Base-by-base conservation (phyloP, 2,329 filamentous ascomycete genomes). In the Ophiocordyceps camponoti-floridani region DNA sequence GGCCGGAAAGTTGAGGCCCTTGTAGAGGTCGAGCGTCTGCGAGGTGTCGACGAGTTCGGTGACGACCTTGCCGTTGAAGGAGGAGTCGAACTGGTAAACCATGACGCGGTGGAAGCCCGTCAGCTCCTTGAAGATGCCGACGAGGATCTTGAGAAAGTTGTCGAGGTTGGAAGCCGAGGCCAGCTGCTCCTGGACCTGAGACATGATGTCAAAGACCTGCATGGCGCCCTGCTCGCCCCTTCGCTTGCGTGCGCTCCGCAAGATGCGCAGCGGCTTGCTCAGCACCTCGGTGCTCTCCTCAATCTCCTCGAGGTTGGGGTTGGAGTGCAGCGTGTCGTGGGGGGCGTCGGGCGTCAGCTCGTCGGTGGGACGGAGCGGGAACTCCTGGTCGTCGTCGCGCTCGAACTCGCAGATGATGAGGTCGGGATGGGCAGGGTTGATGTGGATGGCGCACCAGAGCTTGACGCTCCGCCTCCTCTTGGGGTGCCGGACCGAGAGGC, bases 21-120 rank as follows among this genome's bases (percentile, higher is more conserved):
- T 85, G 65, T 87, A 94, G 0, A 94, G 64, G 58, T 94, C 87
- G 45, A 81, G 79, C 0, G 85, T 89, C 30, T 80, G 77, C 16
- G 75, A 68, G 1, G 84, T 83, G 56, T 94, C 84, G 9, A 94
- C 82, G 11, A 94, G 66, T 57, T 94, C 87, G 0, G 86, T 86
- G 4, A 94, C 86, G 1, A 94, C 86, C 46, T 83, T 79, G 16
- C 86, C 87, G 53, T 93, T 94, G 68, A 82, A 91, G 1, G 70
- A 62, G 4, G 77, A 68, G 58, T 94, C 87, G 50, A 94, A 94
- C 58, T 94, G 85, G 54, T 94, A 94, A 2, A 94, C 73, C 84
- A 94, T 88, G 42, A 94, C 84, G 12, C 87, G 82, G 56, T 94
- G 87, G 50, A 94, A 94, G 0, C 87, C 86, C 0, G 86, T 93